Evolutionary conservation across 2,329 filamentous ascomycete species (phyloP), one percentile per base, ranked within the genome.

Genomic region (Rutstroemia sydowiana): DNA sequence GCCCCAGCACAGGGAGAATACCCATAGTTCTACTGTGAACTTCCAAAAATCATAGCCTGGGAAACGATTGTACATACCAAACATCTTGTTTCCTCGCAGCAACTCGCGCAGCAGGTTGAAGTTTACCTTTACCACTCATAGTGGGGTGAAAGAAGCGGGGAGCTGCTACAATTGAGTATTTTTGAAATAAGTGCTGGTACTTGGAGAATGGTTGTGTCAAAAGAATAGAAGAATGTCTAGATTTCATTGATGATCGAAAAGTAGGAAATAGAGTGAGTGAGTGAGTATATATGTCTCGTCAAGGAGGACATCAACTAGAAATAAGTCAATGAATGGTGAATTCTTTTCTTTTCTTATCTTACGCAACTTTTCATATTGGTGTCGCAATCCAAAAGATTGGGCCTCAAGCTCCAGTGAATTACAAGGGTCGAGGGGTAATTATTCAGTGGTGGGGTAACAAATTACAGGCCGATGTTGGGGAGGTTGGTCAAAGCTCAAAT

Each of bases 51-150:
- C 16, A 21, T 16, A 10, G 3, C 13, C 20, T 20, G 9, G n/a
- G 20, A 39, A 39, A 10, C 2, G 20, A 18, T 39, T 43, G n/a
- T 37, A 60, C 64, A 56, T 67, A 78, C 78, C 78, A 81, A 42
- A 81, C 78, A 75, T 81, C 78, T 62, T 80, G 75, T 62, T 68
- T 71, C 66, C 74, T 74, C 16, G 72, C 72, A 42, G 77, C 75
- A 23, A 81, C 77, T 52, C 78, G 67, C 23, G 66, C 67, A 18
- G 78, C 78, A 4, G 78, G 78, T 65, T 74, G 76, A 65, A 79
- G 58, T 49, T 65, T 60, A 34, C 54, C 57, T 43, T 57, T 60
- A 18, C 43, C 56, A 46, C 54, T 56, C 65, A 66, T 66, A 21
- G 61, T 63, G 54, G 55, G 55, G 46, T 55, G 54, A 53, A 57